Percentiles rank a stretch among this genome's conserved stretches.
Evolutionary conservation across 768 basidiomycete species (phyloP).

Genomic region (Collybiopsis luxurians): DNA sequence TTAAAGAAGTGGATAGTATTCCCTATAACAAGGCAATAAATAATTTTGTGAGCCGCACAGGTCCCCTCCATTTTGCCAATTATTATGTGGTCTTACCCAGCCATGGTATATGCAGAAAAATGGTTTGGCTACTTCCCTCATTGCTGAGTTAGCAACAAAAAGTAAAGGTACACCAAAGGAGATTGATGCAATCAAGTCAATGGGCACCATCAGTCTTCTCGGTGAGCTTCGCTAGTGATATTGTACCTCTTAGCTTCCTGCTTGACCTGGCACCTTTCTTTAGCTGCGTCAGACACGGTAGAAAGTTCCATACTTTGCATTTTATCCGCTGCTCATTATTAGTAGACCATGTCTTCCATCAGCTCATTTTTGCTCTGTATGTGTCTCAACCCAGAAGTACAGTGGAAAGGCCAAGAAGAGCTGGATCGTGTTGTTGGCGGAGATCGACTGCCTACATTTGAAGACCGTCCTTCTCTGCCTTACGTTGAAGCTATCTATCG

Average conservation of each 20-base stretch:
- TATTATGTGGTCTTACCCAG: too few relatives aligned
- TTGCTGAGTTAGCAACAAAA: background rate
- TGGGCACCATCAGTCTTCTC: background rate
- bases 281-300: background rate
- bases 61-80: too few relatives aligned
- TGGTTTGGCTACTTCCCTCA: background rate
- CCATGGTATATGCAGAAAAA: background rate
- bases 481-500: constrained; percentile 8
- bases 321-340: background rate
- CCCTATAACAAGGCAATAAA: background rate
- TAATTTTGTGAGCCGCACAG: background rate
- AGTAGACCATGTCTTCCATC: background rate
- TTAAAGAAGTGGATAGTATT: background rate
- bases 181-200: background rate
- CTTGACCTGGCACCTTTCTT: too few relatives aligned
- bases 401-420: constrained; percentile 24
- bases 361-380: background rate
- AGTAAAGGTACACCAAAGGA: background rate
- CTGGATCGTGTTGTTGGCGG: constrained; percentile 24
- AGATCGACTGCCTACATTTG: constrained; percentile 18
- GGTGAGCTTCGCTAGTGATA: background rate
- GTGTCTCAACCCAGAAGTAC: constrained; percentile 18
- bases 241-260: too few relatives aligned
- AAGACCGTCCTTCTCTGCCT: constrained; percentile 15
- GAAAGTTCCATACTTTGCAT: background rate